Conservation (phyloP, 352 stramenopile species). For the Plasmopara halstedii region DNA sequence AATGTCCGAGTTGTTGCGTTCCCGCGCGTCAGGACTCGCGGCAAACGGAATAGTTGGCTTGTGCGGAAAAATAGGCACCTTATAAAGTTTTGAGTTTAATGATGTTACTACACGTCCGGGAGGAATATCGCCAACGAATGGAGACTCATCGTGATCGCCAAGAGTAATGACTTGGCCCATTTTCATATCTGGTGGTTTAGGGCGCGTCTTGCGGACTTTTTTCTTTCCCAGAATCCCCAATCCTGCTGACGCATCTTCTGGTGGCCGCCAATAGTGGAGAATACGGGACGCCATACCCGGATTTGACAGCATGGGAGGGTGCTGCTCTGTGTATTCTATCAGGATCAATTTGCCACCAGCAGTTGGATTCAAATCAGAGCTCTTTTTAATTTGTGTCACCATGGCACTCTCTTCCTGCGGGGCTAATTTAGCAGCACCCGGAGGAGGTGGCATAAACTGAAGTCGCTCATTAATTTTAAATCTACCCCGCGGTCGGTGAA, state of each 20-base stretch:
- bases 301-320: slow-evolving; percentile 73
- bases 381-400: slow-evolving; percentile 86
- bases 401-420: slow-evolving; percentile 62
- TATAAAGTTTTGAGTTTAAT: slow-evolving; percentile 78
- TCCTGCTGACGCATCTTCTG: slow-evolving; percentile 31
- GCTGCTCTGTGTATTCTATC: slow-evolving; percentile 81
- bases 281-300: slow-evolving; percentile 79
- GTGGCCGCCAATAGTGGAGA: slow-evolving; percentile 76
- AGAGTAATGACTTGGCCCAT: slow-evolving; percentile 82
- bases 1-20: slow-evolving; percentile 44
- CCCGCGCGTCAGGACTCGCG: slow-evolving; percentile 24
- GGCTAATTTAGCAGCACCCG: slow-evolving; percentile 31
- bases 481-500: slow-evolving; percentile 73
- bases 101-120: slow-evolving; percentile 66
- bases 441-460: slow-evolving; percentile 37
- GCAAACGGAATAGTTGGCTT: slow-evolving; percentile 49
- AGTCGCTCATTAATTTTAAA: slow-evolving; percentile 84
- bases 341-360: slow-evolving; percentile 73
- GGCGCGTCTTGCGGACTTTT: slow-evolving; percentile 58
- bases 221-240: slow-evolving; percentile 58
- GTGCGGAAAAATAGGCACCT: slow-evolving; percentile 74
- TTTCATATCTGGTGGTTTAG: slow-evolving; percentile 67
- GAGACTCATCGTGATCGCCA: slow-evolving; percentile 69
- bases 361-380: slow-evolving; percentile 66
- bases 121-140: slow-evolving; percentile 77